Base-by-base conservation (phyloP, 805 yeast species). In the Ogataea paradorogensis region DNA sequence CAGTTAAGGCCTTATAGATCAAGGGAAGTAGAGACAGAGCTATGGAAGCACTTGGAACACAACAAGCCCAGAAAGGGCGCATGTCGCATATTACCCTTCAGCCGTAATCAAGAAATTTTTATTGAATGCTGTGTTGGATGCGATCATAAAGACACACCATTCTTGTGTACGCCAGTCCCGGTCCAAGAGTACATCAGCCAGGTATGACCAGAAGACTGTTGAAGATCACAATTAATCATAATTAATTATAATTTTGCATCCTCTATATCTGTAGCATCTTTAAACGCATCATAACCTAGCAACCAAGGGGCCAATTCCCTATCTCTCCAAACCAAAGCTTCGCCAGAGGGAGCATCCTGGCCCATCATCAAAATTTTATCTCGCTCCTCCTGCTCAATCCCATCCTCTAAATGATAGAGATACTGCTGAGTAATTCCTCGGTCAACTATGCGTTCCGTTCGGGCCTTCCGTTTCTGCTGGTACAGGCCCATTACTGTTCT, bases 341-440 rank as follows among this genome's bases (percentile, higher is more conserved):
- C 51, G 8, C 53, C 53, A 7, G 47, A 44, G 5, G 61, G 59
- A 6, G 60, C 56, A 15, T 42, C 35, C 8, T 40, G 33, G 7
- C 27, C 35, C 21, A 47, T 27, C 4, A 34, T 15, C 38, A 50
- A 32, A 13, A 45, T 40, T 7, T 30, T 27, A 34, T 61, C 65
- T 27, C 66, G 38, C 18, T 47, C 47, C 9, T 29, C 22, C 42
- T 61, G 65, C 30, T 48, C 57, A 15, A 26, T 37, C 7, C 65
- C 63, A 41, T 61, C 65, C n/a, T 40, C 44, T 30, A 61, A 39
- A 41, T 61, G 66, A 35, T 50, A 61, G 11, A 57, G 44, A 16
- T 46, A 27, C 35, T 53, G 52, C 30, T 52, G 55, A 20, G 10
- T 7, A 34, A 45, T 51, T 7, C 54, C 54, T 15, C 56, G 29